These are phyloP conservation scores for Skeletonema costatum DNA, from an alignment of 108 stramenopile genomes.

Conservation along the genomic window DNA sequence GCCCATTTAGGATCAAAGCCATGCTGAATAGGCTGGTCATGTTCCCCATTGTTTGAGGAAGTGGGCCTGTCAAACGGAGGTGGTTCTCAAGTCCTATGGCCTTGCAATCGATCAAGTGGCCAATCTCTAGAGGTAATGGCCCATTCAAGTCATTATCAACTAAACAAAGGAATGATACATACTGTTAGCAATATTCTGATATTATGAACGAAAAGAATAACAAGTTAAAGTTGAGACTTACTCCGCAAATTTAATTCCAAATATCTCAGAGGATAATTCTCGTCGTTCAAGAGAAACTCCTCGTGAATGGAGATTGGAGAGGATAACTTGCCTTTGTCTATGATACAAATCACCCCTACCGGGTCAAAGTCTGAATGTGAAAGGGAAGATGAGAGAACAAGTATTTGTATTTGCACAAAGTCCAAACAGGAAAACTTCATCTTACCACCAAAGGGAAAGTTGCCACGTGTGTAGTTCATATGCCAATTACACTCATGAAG, in stretches of 20 bases:
- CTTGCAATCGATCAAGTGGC: neutral
- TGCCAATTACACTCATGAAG: constrained; percentile 9
- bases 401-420: too few relatives aligned
- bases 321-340: neutral
- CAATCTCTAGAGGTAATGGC: constrained; percentile 38
- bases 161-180: too few relatives aligned
- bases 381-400: too few relatives aligned
- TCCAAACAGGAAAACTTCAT: too few relatives aligned
- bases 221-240: too few relatives aligned
- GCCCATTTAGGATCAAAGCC: neutral
- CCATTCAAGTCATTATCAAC: constrained; percentile 39
- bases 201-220: too few relatives aligned
- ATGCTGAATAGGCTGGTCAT: neutral
- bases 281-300: neutral
- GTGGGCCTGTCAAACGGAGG: neutral
- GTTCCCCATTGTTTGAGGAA: constrained; percentile 1
- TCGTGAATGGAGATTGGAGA: too few relatives aligned
- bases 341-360: neutral
- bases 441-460: constrained; percentile 8
- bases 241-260: neutral
- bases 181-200: too few relatives aligned
- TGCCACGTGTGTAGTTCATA: neutral
- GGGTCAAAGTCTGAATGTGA: neutral
- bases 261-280: neutral
- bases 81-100: neutral